Evolutionary conservation across 2,329 filamentous ascomycete species (phyloP), one percentile per base, ranked within the genome.

Genomic region (Nemania bipapillata): DNA sequence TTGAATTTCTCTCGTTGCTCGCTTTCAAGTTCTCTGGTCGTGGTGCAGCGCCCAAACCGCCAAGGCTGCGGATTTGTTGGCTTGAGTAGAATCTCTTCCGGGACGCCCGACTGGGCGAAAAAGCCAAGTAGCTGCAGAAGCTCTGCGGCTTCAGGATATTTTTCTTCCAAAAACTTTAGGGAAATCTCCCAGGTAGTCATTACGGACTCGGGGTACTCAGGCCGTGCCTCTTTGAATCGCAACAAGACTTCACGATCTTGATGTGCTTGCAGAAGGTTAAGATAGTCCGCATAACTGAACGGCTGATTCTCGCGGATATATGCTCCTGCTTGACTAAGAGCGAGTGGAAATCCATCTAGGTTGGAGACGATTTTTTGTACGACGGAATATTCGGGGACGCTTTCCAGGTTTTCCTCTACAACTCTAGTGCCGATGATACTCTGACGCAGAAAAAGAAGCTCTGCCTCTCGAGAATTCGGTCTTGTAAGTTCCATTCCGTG

Each of bases 151-250:
- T 40, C 37, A 6, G 37, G 37, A 15, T 40, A 12, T 12, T 40
- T 40, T 40, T 15, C 17, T 12, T 35, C 11, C 11, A 40, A 40
- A 12, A 12, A 12, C 11, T 12, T 12, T 17, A 53, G 22, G 22
- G 54, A 56, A 15, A 56, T 56, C 54, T 56, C 54, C 32, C 54
- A 56, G 24, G 54, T 56, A 1, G 54, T 56, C 54, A 56, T 56
- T 1, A 56, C 54, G 4, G 54, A 56, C 28, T 56, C 54, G 20
- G 54, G 54, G 24, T 56, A 56, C n/a, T 56, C 54, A 6, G 54
- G 54, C 17, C 54, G 54, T 24, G 20, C 54, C 54, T 40, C 54
- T 56, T 56, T 56, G 54, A 56, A 56, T 12, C 54, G 54, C 24
- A 56, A n/a, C 12, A 56, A n/a, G 20, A 56, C n/a, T 28, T 56